Conservation (phyloP, 192 early-diverging fungal genomes). For the Kappamyces sp. region DNA sequence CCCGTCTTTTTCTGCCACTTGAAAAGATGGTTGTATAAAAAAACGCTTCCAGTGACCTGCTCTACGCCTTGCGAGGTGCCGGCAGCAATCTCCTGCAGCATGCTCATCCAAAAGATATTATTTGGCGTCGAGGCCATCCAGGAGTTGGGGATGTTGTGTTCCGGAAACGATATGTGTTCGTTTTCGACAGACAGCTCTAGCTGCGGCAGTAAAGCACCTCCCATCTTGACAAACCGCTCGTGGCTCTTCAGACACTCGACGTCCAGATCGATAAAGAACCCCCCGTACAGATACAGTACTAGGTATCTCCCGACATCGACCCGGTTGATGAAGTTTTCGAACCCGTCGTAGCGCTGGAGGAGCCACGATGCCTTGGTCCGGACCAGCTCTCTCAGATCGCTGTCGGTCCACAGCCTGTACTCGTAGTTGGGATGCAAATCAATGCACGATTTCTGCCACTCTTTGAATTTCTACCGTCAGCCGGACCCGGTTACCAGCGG, state of each 20-base stretch:
- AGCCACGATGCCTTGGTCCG: constrained; percentile 28
- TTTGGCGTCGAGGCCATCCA: constrained; percentile 30
- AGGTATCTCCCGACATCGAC: constrained; percentile 30
- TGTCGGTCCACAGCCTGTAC: constrained; percentile 35
- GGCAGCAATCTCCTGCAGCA: constrained; percentile 11
- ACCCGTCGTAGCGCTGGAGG: constrained; percentile 22
- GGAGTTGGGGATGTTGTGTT: constrained; percentile 33
- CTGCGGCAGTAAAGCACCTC: too few relatives aligned
- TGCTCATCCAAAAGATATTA: constrained; percentile 30
- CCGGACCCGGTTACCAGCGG: too few relatives aligned
- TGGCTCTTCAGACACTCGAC: constrained; percentile 20
- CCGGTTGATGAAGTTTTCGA: constrained; percentile 23
- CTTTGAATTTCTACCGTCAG: neutral
- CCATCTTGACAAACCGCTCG: constrained; percentile 6
- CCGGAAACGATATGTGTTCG: too few relatives aligned
- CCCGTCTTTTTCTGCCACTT: too few relatives aligned
- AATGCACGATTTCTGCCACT: constrained; percentile 26
- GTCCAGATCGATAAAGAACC: constrained; percentile 37
- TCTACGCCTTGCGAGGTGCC: too few relatives aligned
- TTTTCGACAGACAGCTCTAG: too few relatives aligned
- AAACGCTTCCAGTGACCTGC: too few relatives aligned
- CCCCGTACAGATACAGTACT: constrained; percentile 33
- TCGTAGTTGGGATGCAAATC: constrained; percentile 16
- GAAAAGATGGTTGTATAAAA: too few relatives aligned
- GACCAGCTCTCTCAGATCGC: constrained; percentile 18